phyloP scores from a whole-genome alignment of 73 alveolate species.

The Tetrahymena thermophila region DNA sequence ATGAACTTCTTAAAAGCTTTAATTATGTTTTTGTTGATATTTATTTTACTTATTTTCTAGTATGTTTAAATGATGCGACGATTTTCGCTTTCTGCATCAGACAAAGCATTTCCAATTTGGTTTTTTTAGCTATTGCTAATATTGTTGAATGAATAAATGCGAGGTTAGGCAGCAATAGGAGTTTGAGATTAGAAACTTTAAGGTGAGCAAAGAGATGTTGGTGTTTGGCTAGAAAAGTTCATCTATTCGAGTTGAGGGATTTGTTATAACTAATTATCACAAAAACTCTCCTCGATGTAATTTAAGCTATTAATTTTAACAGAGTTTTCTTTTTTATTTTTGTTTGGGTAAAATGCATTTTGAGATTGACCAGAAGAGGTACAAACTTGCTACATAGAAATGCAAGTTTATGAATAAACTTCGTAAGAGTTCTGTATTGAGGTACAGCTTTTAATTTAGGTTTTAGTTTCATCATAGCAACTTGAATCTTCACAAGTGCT shows the following conservation, averaged over 20 bases:
- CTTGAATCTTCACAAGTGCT: neutral
- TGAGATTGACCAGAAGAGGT: neutral
- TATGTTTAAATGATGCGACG: neutral
- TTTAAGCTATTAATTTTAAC: neutral
- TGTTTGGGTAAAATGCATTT: neutral
- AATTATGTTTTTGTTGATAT: neutral
- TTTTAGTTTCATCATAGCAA: neutral
- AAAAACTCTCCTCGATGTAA: neutral
- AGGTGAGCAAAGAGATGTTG: neutral
- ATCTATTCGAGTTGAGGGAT: neutral
- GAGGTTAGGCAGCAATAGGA: neutral
- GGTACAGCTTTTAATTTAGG: neutral
- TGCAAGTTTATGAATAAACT: neutral
- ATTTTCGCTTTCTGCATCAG: neutral
- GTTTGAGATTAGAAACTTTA: neutral
- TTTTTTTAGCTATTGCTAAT: neutral
- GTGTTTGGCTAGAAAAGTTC: neutral
- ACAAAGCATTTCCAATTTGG: neutral
- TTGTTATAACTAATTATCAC: neutral
- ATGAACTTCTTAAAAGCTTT: neutral
- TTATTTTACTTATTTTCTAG: neutral
- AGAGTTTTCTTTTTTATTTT: neutral
- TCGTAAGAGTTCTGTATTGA: neutral
- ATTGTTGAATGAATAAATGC: neutral
- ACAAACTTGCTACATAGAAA: neutral